These are phyloP conservation scores for Veloboletus limbatus DNA, from an alignment of 1,284 basidiomycete genomes.

Conservation along the genomic window DNA sequence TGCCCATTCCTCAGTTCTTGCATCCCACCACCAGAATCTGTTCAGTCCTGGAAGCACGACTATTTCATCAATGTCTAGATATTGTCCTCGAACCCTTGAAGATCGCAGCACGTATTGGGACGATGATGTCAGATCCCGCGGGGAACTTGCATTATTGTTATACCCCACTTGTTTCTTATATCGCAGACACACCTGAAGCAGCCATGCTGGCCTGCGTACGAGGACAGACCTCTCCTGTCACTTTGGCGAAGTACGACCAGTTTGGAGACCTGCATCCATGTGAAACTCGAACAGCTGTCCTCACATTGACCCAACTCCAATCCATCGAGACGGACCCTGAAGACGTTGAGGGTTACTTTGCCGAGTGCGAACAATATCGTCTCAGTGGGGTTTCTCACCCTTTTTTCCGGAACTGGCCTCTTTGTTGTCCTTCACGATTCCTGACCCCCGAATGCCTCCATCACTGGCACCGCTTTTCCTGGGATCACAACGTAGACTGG, in stretches of 20 bases:
- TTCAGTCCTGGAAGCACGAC: constrained; percentile 7
- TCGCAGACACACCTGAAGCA: constrained; percentile 4
- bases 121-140: constrained; percentile 29
- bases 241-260: background rate
- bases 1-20: constrained; percentile 32
- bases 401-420: constrained; percentile 1
- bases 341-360: constrained; percentile 2
- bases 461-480: background rate
- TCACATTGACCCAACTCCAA: constrained; percentile 20
- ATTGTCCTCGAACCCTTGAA: constrained; percentile 32
- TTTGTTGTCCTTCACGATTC: background rate
- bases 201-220: background rate
- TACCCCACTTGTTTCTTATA: constrained; percentile 2
- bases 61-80: constrained; percentile 33
- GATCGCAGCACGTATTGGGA: constrained; percentile 24
- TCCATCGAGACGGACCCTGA: background rate
- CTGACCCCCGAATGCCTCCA: background rate
- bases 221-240: constrained; percentile 3
- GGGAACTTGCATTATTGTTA: constrained; percentile 11
- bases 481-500: background rate
- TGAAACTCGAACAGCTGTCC: constrained; percentile 14
- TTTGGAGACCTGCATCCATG: constrained; percentile 17
- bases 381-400: constrained; percentile 2
- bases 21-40: background rate
- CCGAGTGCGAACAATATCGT: background rate